Conservation (phyloP, 1,139 yeast species). For the Yamadazyma dushanensis region DNA sequence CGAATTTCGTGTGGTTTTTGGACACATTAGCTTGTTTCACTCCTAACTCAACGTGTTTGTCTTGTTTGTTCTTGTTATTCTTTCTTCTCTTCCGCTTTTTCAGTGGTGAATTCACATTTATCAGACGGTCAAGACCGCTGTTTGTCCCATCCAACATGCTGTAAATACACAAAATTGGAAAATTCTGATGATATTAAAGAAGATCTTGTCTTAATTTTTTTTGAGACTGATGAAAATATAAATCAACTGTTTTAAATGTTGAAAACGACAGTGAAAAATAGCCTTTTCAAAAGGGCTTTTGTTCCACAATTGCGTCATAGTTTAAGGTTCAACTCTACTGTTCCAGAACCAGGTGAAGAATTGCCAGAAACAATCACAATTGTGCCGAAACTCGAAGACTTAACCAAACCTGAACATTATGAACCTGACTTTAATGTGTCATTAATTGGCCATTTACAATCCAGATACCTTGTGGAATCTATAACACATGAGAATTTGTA, state of each 20-base stretch:
- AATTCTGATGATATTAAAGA: too few species aligned
- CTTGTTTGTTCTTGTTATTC: constrained; percentile 18
- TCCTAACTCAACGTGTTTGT: neutral
- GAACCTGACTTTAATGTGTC: constrained; percentile 37
- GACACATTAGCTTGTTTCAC: neutral
- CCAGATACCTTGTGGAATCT: constrained; percentile 49
- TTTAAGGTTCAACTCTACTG: constrained; percentile 7
- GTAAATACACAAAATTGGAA: neutral
- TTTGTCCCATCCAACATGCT: neutral
- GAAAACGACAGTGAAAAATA: neutral
- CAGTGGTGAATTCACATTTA: neutral
- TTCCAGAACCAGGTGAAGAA: constrained; percentile 3
- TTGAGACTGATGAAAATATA: too few species aligned
- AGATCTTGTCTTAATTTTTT: too few species aligned
- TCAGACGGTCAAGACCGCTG: neutral
- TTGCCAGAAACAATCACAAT: constrained; percentile 24
- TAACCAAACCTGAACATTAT: constrained; percentile 26
- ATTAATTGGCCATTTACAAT: constrained; percentile 44
- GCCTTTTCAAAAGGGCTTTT: too few species aligned
- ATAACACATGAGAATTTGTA: constrained; percentile 49
- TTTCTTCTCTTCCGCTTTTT: constrained; percentile 25
- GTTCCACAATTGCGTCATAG: too few species aligned
- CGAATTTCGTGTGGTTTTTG: neutral
- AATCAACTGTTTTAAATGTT: neutral
- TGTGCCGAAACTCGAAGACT: constrained; percentile 36